A percentile compares a stretch with the other conserved stretches of the same genome.
These are phyloP conservation scores for Torulaspora franciscae DNA, from an alignment of 805 yeast genomes.

Conservation along the genomic window DNA sequence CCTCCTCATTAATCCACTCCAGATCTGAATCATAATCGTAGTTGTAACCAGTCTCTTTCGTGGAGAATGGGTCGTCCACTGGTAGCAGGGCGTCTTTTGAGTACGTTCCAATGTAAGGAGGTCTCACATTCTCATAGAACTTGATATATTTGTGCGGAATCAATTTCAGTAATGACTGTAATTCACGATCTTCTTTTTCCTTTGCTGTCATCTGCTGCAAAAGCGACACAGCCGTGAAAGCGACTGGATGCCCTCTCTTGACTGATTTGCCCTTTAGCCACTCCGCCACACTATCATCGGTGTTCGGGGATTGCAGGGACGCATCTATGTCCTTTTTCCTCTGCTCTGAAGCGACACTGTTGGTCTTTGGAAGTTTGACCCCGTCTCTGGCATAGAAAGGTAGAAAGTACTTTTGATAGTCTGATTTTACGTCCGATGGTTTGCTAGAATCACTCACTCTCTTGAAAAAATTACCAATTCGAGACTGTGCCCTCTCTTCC, in stretches of 20 bases:
- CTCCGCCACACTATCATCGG: constrained; percentile 10
- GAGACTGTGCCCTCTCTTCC: constrained; percentile 36
- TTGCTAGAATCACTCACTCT: constrained; percentile 29
- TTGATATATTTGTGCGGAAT: constrained; percentile 39
- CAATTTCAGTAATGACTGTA: constrained; percentile 24
- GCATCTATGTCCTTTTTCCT: constrained; percentile 23
- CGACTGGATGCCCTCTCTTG: constrained; percentile 27
- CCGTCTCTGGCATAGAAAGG: constrained; percentile 40
- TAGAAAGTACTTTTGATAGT: constrained; percentile 35
- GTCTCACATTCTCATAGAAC: constrained; percentile 47
- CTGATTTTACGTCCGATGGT: constrained; percentile 25
- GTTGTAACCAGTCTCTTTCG: constrained; percentile 36
- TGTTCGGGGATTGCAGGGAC: not conserved
- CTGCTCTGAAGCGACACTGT: constrained; percentile 3
- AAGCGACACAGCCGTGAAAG: constrained; percentile 33
- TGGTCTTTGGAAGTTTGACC: constrained; percentile 22
- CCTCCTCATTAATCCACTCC: constrained; percentile 53
- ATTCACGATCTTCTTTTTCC: constrained; percentile 39
- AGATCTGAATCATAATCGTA: constrained; percentile 50
- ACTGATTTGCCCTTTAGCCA: constrained; percentile 23
- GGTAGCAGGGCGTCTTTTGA: constrained; percentile 34
- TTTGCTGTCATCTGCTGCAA: constrained; percentile 36
- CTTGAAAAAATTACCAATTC: constrained; percentile 37
- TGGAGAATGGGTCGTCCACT: constrained; percentile 33
- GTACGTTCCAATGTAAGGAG: constrained; percentile 53